A percentile compares a stretch with the other conserved stretches of the same genome.
phyloP scores from a whole-genome alignment of 2,329 filamentous ascomycete genomes.

The Nemania sp. region DNA sequence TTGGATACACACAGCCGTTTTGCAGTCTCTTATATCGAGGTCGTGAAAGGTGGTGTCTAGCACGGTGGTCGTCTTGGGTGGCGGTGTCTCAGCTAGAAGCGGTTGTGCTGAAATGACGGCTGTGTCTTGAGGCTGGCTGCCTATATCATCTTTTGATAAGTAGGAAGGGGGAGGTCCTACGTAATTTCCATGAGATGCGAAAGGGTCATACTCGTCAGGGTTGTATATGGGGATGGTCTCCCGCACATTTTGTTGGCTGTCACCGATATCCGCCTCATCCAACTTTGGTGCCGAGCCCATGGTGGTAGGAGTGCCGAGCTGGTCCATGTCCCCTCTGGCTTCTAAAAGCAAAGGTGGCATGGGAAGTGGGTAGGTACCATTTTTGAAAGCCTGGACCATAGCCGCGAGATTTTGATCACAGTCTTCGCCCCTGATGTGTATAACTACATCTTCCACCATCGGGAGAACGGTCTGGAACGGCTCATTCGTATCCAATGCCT shows the following conservation, averaged over 20 bases:
- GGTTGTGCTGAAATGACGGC: conserved; percentile 42
- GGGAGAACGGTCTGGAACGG: conserved; percentile 53
- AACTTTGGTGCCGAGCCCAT: conserved; percentile 9
- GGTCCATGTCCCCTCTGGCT: conserved; percentile 14
- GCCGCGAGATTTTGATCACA: conserved; percentile 50
- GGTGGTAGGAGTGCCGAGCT: conserved; percentile 8
- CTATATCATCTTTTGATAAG: conserved; percentile 11
- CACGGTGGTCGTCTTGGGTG: conserved; percentile 29
- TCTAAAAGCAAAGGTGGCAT: conserved; percentile 26
- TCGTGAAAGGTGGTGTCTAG: conserved; percentile 50
- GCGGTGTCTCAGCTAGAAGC: conserved; percentile 50
- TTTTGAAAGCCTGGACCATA: conserved; percentile 52
- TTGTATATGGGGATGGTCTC: conserved; percentile 28
- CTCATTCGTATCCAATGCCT: conserved; percentile 27
- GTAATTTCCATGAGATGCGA: conserved; percentile 40
- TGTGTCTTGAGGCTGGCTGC: conserved; percentile 18
- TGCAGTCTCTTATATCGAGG: conserved; percentile 47
- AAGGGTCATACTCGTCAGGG: conserved; percentile 54
- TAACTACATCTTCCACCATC: conserved; percentile 59
- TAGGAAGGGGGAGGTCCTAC: conserved; percentile 12
- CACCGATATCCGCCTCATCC: conserved; percentile 11
- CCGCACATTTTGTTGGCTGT: conserved; percentile 12
- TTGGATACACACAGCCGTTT: conserved; percentile 59
- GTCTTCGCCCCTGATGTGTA: conserved; percentile 55
- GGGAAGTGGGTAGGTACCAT: conserved; percentile 43